Base-by-base conservation (phyloP, 192 early-diverging fungal genomes). In the Gigaspora rosea region DNA sequence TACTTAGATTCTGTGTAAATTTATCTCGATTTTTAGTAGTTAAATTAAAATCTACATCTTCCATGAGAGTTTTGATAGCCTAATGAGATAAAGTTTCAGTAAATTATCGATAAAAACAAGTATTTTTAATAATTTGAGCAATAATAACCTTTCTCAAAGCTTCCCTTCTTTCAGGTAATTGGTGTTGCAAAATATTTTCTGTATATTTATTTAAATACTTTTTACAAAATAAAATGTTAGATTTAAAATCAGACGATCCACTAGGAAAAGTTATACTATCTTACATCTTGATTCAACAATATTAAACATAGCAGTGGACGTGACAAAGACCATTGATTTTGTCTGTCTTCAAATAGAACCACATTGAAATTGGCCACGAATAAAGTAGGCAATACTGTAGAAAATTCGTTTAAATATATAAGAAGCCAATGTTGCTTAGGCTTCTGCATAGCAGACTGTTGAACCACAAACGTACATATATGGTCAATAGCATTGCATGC, bases 281-380 rank as follows among this genome's bases (percentile, higher is more conserved):
- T 54, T 81, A 84, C 82, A 12, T 92, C 91, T 73, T 86, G 90
- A 73, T 94, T 90, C 61, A 96, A 84, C 63, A 95, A 80, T 15
- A 95, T 89, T 63, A 97, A 76, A 8, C 89, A 89, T 77, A 95
- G 85, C 63, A 97, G 84, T 12, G 95, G 94, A 20, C 95, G 81
- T 57, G 92, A 92, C 36, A 96, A 83, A 47, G 90, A 89, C 94
- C 95, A 96, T 78, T 94, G 89, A 75, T 93, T 95, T 41, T 86
- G 85, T 8, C 87, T 81, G 71, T 95, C 93, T 72, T 96, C 95
- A 78, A 96, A 93, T 33, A 95, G 77, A 18, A 95, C 84, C 18
- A 89, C 87, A 56, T 93, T 91, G 76, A 97, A 89, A 62, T 94
- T 78, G 0, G 88, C 83, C 33, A 81, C 67, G 67, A 95, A 85